These are phyloP conservation scores for Antarctomyces pellizariae DNA, from an alignment of 495 filamentous ascomycete genomes.

Conservation along the genomic window DNA sequence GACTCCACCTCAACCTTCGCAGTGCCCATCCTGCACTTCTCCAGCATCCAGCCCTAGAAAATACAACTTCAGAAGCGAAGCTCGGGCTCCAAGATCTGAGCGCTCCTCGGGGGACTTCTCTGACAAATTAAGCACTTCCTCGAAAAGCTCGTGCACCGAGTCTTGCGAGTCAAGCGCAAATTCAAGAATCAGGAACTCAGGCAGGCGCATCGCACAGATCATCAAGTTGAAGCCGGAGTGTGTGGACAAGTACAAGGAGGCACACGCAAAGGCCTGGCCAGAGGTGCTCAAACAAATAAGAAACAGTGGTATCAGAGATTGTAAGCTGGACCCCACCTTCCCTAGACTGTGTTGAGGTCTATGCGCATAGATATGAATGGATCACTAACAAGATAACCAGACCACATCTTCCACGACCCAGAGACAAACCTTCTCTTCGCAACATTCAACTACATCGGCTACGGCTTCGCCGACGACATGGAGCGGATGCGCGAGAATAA, in stretches of 20 bases:
- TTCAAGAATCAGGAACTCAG: constrained; percentile 15
- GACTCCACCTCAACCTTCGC: no score
- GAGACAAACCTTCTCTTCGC: constrained; percentile 39
- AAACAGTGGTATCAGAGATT: constrained; percentile 48
- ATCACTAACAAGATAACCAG: constrained; percentile 14
- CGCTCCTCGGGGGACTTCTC: no score
- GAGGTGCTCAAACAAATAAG: constrained; percentile 49
- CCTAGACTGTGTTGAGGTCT: neutral
- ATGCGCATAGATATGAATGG: neutral
- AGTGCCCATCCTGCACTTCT: no score
- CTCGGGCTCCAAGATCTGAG: no score
- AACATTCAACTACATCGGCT: constrained; percentile 50
- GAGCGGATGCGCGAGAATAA: constrained; percentile 40
- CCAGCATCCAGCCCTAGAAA: no score
- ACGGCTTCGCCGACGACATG: constrained; percentile 49
- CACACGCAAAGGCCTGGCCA: constrained; percentile 49
- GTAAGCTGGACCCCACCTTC: constrained; percentile 17
- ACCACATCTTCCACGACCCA: constrained; percentile 49
- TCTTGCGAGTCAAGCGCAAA: neutral
- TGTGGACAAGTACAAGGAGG: constrained; percentile 42
- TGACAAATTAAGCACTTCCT: no score
- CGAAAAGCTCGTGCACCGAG: no score
- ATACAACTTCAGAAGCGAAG: no score
- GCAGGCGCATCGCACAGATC: constrained; percentile 38
- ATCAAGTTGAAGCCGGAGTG: constrained; percentile 44